Conservation (phyloP, 1,284 basidiomycete genomes). For the Fomitopsis schrenkii region DNA sequence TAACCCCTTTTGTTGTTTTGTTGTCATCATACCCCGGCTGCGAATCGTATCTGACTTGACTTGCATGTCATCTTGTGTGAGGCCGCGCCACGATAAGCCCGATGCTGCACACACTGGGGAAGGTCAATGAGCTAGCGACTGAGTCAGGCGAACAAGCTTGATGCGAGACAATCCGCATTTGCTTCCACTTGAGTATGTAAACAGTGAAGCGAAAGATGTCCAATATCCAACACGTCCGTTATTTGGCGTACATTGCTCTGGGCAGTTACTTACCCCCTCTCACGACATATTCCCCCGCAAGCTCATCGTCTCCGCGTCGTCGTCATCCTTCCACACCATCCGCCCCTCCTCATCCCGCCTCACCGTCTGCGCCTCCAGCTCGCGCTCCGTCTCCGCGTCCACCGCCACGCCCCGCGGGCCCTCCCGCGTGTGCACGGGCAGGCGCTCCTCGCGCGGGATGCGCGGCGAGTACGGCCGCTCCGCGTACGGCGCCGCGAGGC, state of each 20-base stretch:
- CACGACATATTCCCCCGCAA: background rate
- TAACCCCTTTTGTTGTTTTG: conserved; percentile 1
- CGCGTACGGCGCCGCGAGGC: conserved; percentile 51
- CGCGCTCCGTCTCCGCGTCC: background rate
- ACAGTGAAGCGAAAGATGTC: too few relatives aligned
- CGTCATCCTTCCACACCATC: conserved; percentile 7
- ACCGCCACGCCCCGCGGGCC: background rate
- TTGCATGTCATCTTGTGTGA: background rate
- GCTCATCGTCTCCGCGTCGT: background rate
- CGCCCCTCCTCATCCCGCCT: conserved; percentile 6
- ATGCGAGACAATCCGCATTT: too few relatives aligned
- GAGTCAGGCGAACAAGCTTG: too few relatives aligned
- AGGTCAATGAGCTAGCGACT: too few relatives aligned
- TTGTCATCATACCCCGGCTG: conserved; percentile 2
- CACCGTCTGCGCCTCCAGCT: conserved; percentile 4
- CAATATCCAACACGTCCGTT: too few relatives aligned
- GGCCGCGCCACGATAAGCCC: too few relatives aligned
- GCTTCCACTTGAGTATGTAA: too few relatives aligned
- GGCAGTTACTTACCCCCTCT: background rate
- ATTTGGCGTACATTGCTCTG: background rate
- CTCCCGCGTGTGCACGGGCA: conserved; percentile 34
- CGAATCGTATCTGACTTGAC: conserved; percentile 5
- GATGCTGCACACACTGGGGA: too few relatives aligned
- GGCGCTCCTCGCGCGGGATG: conserved; percentile 37
- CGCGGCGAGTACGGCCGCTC: conserved; percentile 80